Evolutionary conservation across 2,329 filamentous ascomycete species (phyloP).

Genomic region (Neopestalotiopsis sp.): DNA sequence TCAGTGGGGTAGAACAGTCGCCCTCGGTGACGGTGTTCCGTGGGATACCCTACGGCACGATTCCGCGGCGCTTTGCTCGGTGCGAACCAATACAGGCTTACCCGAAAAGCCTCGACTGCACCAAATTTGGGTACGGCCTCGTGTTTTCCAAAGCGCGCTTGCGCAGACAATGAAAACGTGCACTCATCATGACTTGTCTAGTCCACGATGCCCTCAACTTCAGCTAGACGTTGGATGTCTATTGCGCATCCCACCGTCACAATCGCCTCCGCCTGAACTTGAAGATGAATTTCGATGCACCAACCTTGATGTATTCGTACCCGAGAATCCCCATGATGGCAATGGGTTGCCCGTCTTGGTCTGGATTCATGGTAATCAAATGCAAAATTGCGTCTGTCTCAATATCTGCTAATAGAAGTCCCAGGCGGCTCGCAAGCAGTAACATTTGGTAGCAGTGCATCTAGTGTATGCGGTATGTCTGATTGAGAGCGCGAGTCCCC

Average conservation of each 20-base stretch:
- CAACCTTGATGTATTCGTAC: constrained; percentile 46
- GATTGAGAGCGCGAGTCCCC: background rate
- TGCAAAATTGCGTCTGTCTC: background rate
- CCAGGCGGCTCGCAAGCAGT: constrained; percentile 47
- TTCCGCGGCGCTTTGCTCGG: constrained; percentile 16
- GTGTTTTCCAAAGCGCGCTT: background rate
- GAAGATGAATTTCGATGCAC: constrained; percentile 47
- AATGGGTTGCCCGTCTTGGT: constrained; percentile 43
- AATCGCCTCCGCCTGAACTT: constrained; percentile 27
- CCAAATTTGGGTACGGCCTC: constrained; percentile 12
- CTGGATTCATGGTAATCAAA: constrained; percentile 47
- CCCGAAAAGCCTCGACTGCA: constrained; percentile 12
- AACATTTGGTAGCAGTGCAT: constrained; percentile 47
- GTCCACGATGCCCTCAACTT: constrained; percentile 47
- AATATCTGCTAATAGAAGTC: background rate
- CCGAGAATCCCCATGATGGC: background rate
- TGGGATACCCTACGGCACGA: constrained; percentile 17
- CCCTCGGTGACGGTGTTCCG: constrained; percentile 10
- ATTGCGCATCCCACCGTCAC: constrained; percentile 44
- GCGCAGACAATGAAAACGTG: background rate
- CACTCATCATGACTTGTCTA: constrained; percentile 22
- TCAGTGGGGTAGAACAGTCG: constrained; percentile 2
- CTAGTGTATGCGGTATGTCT: constrained; percentile 41
- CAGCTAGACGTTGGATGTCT: constrained; percentile 46
- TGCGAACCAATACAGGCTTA: background rate